A percentile compares a stretch with the other conserved stretches of the same genome.
Evolutionary conservation across 768 basidiomycete genomes (phyloP).

Genomic region (Mycena vitilis): DNA sequence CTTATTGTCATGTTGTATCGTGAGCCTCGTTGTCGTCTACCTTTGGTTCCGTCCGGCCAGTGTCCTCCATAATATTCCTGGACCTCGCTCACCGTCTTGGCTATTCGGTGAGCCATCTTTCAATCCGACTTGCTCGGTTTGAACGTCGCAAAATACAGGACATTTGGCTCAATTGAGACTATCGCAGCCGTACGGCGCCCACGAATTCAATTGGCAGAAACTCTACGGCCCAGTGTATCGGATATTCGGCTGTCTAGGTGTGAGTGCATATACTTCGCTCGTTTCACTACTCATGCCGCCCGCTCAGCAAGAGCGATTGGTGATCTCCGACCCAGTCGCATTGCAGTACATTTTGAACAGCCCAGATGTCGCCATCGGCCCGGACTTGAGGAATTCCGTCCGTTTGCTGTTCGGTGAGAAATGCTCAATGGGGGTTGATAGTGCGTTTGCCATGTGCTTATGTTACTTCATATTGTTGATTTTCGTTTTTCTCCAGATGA

Average conservation of each 20-base stretch:
- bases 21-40: too few species aligned
- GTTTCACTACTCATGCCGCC: not conserved
- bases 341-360: constrained; percentile 19
- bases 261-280: not conserved
- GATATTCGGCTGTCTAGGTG: constrained; percentile 13
- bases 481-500: constrained; percentile 5
- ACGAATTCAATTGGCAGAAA: constrained; percentile 16
- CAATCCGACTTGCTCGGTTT: not conserved
- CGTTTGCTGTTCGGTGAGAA: constrained; percentile 9
- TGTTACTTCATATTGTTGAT: not conserved
- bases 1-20: too few species aligned
- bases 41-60: too few species aligned
- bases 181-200: not conserved
- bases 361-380: not conserved
- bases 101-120: constrained; percentile 4
- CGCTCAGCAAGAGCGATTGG: constrained; percentile 19
- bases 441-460: not conserved
- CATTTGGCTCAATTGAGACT: constrained; percentile 4
- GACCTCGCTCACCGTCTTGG: constrained; percentile 9
- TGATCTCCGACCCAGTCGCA: constrained; percentile 12
- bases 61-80: constrained; percentile 1
- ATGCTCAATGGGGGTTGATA: not conserved
- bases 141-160: not conserved
- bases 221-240: not conserved
- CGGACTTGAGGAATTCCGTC: not conserved